Base-by-base conservation (phyloP, 495 filamentous ascomycete species). In the Podospora sp. region DNA sequence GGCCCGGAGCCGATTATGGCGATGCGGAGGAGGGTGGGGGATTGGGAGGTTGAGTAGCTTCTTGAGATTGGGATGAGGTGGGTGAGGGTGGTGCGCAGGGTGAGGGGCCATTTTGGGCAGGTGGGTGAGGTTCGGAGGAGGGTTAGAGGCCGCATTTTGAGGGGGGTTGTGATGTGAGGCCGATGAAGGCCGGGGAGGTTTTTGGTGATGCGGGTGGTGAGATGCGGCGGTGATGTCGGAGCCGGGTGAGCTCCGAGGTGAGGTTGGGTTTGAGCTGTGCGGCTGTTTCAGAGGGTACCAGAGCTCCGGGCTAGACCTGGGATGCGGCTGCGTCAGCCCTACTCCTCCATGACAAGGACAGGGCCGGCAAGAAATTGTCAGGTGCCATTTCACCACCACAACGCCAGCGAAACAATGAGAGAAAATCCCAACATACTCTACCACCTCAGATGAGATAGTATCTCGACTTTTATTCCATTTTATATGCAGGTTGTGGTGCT, bases 1-100 rank as follows among this genome's bases (percentile, higher is more conserved):
- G 95, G 95, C 0, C 95, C 95, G 40, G 96, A 97, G 62, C 95
- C 95, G 73, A 99, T 89, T 62, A 99, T 85, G 69, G 94, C 95
- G 68, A 98, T 83, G 40, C 91, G 89, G 65, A 91, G 86, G 0
- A 89, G 89, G 27, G 83, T 81, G 40, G 79, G 82, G 72, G n/a
- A n/a, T 81, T 73, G 33, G 77, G 22, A 14, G 11, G 49, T 26
- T 35, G 20, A 33, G 33, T 0, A 7, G 61, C 8, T 2, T 36
- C 9, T 0, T 22, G 71, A 46, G 74, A 65, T 74, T 66, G 35
- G 66, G 69, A 72, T 74, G 63, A 51, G 21, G 52, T 36, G 36
- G 24, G 24, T 56, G 35, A 76, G 50, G 49, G 12, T 22, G 26
- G n/a, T 53, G 33, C 33, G 36, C 7, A 62, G 60, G 7, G 60